phyloP scores from a whole-genome alignment of 2,329 filamentous ascomycete genomes.

The Phaeosphaeria sp. region DNA sequence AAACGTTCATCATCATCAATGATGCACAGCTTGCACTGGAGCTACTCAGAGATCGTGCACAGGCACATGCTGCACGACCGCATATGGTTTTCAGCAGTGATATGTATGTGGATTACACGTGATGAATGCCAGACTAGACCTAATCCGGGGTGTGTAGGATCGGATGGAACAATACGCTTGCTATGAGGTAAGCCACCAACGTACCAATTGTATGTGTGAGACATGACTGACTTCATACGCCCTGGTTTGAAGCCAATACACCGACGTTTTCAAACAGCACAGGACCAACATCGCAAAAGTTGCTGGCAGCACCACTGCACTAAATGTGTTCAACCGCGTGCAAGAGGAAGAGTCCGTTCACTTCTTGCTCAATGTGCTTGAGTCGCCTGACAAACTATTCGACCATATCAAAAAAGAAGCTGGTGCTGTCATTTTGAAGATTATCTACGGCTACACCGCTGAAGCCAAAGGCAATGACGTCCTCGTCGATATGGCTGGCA shows the following conservation, averaged over 20 bases:
- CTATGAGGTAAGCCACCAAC: constrained; percentile 9
- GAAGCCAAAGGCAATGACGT: constrained; percentile 52
- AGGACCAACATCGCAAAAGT: constrained; percentile 36
- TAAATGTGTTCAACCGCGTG: constrained; percentile 32
- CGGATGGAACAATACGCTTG: constrained; percentile 33
- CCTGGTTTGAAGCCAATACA: constrained; percentile 11
- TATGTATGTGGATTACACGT: constrained; percentile 10
- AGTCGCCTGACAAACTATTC: constrained; percentile 27
- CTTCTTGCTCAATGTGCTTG: constrained; percentile 33
- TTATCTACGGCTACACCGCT: constrained; percentile 53
- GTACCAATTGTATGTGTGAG: too few species aligned
- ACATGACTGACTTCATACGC: too few species aligned
- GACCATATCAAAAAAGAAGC: constrained; percentile 38
- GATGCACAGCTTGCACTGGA: constrained; percentile 35
- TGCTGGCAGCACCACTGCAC: constrained; percentile 24
- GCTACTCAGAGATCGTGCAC: constrained; percentile 27
- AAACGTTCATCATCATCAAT: constrained; percentile 39
- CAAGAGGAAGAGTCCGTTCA: constrained; percentile 38
- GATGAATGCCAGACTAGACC: neutral
- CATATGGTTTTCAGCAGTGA: constrained; percentile 31
- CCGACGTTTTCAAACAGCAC: constrained; percentile 30
- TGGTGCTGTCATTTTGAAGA: constrained; percentile 35
- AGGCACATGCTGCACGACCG: constrained; percentile 28
- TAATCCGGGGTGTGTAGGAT: constrained; percentile 12
- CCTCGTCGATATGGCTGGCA: constrained; percentile 52